These are phyloP conservation scores for Teratosphaeria destructans DNA, from an alignment of 2,329 filamentous ascomycete genomes.

Conservation along the genomic window DNA sequence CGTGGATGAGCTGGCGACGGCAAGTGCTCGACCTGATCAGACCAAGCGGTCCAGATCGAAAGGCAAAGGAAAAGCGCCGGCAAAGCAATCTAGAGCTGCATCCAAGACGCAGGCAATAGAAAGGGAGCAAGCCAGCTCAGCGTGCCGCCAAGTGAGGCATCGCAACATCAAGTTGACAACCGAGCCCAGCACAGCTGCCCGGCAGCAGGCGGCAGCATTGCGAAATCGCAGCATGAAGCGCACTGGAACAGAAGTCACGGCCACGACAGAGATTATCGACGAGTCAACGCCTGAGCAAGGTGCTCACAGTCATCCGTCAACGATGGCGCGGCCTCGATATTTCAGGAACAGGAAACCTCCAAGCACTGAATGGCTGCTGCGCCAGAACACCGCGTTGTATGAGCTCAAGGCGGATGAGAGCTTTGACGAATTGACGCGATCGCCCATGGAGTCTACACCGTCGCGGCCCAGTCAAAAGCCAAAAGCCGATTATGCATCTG, in stretches of 20 bases:
- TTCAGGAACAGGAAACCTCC: background rate
- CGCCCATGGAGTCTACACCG: conserved; percentile 1
- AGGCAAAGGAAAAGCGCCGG: background rate
- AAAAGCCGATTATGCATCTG: background rate
- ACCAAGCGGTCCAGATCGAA: background rate
- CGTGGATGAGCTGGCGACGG: conserved; percentile 2
- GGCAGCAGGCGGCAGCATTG: conserved; percentile 9
- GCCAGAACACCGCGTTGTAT: conserved; percentile 1
- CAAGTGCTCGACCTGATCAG: background rate
- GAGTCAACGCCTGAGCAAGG: conserved; percentile 1
- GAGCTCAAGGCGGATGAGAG: conserved; percentile 5
- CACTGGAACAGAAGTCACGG: background rate
- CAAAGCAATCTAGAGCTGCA: background rate
- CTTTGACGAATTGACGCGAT: conserved; percentile 3
- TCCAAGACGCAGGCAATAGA: background rate
- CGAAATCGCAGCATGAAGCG: conserved; percentile 4
- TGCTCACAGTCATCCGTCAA: background rate
- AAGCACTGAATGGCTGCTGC: conserved; percentile 5
- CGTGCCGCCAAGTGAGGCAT: background rate
- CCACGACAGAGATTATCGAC: background rate
- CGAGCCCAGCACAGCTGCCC: conserved; percentile 9
- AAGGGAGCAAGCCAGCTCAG: conserved; percentile 3
- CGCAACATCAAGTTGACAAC: conserved; percentile 3
- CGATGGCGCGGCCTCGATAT: background rate
- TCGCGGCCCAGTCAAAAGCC: background rate